Evolutionary conservation across 1,284 basidiomycete genomes (phyloP).

Genomic region (Mrakiaceae sp.): DNA sequence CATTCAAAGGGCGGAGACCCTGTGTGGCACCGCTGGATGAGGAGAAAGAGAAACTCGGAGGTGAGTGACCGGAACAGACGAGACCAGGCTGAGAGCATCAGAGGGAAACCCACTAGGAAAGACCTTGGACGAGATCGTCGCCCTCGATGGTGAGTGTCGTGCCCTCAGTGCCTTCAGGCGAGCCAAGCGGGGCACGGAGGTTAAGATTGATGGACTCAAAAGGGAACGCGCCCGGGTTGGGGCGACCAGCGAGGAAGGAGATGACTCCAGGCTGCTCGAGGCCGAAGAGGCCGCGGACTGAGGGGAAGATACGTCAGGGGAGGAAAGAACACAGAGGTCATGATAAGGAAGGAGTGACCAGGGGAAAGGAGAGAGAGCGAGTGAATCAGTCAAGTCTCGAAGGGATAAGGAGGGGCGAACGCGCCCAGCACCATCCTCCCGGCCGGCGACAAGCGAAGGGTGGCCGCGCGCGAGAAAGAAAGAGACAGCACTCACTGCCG

Average conservation of each 20-base stretch:
- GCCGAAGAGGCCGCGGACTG: conserved; percentile 54
- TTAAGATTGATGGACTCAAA: conserved; percentile 57
- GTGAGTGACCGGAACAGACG: conserved; percentile 37
- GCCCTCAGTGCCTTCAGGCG: conserved; percentile 35
- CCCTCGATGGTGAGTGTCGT: conserved; percentile 43
- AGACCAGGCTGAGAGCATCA: conserved; percentile 44
- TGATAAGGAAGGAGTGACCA: too few species aligned
- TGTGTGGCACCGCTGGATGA: conserved; percentile 49
- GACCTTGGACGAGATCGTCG: conserved; percentile 38
- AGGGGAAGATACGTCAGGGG: too few species aligned
- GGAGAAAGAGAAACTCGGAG: conserved; percentile 37
- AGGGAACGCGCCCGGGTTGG: conserved; percentile 82
- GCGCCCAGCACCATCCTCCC: too few species aligned
- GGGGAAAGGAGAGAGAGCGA: too few species aligned
- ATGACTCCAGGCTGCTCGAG: conserved; percentile 73
- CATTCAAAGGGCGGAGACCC: conserved; percentile 20
- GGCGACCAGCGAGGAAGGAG: conserved; percentile 66
- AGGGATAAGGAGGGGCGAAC: too few species aligned
- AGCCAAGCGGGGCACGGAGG: conserved; percentile 38
- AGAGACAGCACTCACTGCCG: too few species aligned
- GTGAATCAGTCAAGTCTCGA: too few species aligned
- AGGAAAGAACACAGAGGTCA: too few species aligned
- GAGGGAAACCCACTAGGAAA: not conserved
- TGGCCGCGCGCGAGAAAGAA: too few species aligned
- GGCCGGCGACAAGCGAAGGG: too few species aligned